A percentile compares a stretch with the other conserved stretches of the same genome.
These are phyloP conservation scores for Murraya paniculata DNA, from an alignment of 345 rosid genomes.

Conservation along the genomic window DNA sequence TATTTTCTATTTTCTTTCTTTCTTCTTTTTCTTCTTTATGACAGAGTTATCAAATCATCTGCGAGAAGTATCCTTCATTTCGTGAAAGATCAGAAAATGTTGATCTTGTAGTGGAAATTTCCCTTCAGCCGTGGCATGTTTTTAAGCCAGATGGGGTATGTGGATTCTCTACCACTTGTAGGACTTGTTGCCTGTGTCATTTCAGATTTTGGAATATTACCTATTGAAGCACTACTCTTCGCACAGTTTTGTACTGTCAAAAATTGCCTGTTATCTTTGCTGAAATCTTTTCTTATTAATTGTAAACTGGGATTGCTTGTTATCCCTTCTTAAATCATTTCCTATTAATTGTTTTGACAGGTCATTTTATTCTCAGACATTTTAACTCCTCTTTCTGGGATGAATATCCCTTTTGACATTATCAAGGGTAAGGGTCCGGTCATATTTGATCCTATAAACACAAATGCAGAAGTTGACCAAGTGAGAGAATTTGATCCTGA, in stretches of 20 bases:
- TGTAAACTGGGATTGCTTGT: background rate
- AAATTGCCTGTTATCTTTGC: background rate
- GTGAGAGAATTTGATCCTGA: slow-evolving; percentile 82
- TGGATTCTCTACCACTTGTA: background rate
- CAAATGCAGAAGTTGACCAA: slow-evolving; percentile 68
- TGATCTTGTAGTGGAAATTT: slow-evolving; percentile 92
- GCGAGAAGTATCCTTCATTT: slow-evolving; percentile 90
- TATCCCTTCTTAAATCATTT: background rate
- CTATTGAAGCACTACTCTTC: background rate
- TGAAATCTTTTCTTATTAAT: slow-evolving; percentile 1
- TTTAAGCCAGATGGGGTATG: slow-evolving; percentile 94
- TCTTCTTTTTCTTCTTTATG: slow-evolving; percentile 3
- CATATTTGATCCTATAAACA: slow-evolving; percentile 71
- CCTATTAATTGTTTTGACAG: slow-evolving; percentile 36
- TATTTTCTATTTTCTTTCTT: slow-evolving; percentile 7
- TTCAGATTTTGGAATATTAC: background rate
- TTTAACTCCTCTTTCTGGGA: slow-evolving; percentile 95
- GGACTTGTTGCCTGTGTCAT: background rate
- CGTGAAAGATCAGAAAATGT: slow-evolving; percentile 95
- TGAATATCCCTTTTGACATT: slow-evolving; percentile 98
- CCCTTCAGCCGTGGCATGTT: slow-evolving; percentile 99
- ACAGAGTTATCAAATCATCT: slow-evolving; percentile 81
- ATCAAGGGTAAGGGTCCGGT: slow-evolving; percentile 95
- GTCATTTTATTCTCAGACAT: slow-evolving; percentile 97
- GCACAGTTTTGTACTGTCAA: background rate